Percentiles rank a stretch among this genome's conserved stretches.
These are phyloP conservation scores for Suillus plorans DNA, from an alignment of 768 basidiomycete genomes.

Conservation along the genomic window DNA sequence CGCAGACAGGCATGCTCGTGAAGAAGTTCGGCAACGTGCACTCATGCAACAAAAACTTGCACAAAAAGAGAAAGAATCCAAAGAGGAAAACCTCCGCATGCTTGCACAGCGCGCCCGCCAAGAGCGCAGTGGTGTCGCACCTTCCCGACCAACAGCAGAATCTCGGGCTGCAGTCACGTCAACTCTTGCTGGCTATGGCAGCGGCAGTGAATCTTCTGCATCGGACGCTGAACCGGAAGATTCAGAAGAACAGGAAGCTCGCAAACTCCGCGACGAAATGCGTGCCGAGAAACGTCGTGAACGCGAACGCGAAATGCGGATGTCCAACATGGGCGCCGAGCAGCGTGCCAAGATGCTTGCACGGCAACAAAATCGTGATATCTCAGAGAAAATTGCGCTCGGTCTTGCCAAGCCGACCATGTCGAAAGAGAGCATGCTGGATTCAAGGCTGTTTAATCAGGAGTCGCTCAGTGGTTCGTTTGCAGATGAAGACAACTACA, in stretches of 20 bases:
- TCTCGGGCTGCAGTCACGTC: constrained; percentile 72
- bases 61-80: constrained; percentile 93
- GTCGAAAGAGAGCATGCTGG: constrained; percentile 96
- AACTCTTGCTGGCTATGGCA: constrained; percentile 83
- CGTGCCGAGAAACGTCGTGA: constrained; percentile 89
- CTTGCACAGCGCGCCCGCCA: constrained; percentile 95
- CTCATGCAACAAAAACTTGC: constrained; percentile 99
- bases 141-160: constrained; percentile 64
- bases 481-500: constrained; percentile 92
- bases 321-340: constrained; percentile 99
- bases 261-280: constrained; percentile 86
- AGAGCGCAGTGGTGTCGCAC: constrained; percentile 79
- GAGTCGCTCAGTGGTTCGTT: constrained; percentile 82
- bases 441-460: constrained; percentile 96
- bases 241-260: constrained; percentile 83
- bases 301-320: constrained; percentile 95
- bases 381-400: constrained; percentile 97
- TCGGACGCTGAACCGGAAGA: constrained; percentile 56
- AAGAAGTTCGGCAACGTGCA: constrained; percentile 94
- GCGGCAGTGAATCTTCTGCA: constrained; percentile 59
- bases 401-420: constrained; percentile 95
- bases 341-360: constrained; percentile 95
- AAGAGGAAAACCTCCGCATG: constrained; percentile 93
- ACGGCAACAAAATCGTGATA: constrained; percentile 96
- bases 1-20: constrained; percentile 95